These are phyloP conservation scores for Theileria equi DNA, from an alignment of 169 alveolate genomes.

Conservation along the genomic window DNA sequence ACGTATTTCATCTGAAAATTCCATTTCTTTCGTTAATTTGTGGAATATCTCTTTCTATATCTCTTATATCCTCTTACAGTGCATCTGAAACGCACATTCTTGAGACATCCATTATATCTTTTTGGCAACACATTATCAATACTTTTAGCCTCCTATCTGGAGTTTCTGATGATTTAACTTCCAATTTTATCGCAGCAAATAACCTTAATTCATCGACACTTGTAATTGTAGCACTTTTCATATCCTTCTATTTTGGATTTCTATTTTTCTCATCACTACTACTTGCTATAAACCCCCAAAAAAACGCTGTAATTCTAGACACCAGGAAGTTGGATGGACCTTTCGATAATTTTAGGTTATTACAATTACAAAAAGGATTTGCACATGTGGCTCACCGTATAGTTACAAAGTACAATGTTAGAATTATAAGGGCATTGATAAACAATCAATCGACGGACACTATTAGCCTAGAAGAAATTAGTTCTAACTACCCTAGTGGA, in stretches of 20 bases:
- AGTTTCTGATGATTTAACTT: constrained; percentile 11
- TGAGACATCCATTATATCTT: constrained; percentile 1
- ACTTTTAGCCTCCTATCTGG: constrained; percentile 38
- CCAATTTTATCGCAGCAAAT: constrained; percentile 12
- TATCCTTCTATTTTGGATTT: constrained; percentile 31
- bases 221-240: constrained; percentile 2
- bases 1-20: constrained; percentile 6
- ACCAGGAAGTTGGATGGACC: constrained; percentile 1
- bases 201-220: constrained; percentile 16
- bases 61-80: constrained; percentile 19
- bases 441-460: too few relatives aligned
- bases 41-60: constrained; percentile 2
- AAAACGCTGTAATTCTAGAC: constrained; percentile 1
- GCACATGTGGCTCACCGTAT: too few relatives aligned
- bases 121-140: constrained; percentile 24
- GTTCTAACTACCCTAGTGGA: too few relatives aligned
- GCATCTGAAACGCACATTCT: constrained; percentile 32
- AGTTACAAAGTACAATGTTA: too few relatives aligned
- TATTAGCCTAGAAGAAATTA: too few relatives aligned
- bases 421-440: too few relatives aligned
- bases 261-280: constrained; percentile 22
- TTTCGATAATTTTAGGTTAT: constrained; percentile 19
- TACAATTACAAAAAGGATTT: not conserved
- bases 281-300: constrained; percentile 28
- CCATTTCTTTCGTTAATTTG: not conserved